These are phyloP conservation scores for Mycosarcoma mackinlayi DNA, from an alignment of 1,284 basidiomycete genomes.

Conservation along the genomic window DNA sequence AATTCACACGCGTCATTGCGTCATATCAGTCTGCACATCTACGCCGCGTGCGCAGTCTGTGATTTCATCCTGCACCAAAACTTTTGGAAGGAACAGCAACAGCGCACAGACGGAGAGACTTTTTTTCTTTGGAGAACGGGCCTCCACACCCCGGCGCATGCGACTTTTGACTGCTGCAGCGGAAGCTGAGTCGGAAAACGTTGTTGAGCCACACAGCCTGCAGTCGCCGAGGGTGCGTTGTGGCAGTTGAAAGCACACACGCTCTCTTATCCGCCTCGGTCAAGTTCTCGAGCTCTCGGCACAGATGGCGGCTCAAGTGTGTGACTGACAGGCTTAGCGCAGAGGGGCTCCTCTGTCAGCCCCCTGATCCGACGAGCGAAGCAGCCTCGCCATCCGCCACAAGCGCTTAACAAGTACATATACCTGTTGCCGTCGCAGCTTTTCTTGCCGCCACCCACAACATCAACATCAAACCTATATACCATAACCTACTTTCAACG, in stretches of 20 bases:
- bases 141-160: too few relatives aligned
- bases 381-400: slow-evolving; percentile 3
- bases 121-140: background rate
- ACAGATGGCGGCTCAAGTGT: too few relatives aligned
- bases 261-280: too few relatives aligned
- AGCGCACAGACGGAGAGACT: slow-evolving; percentile 10
- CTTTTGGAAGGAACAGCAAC: background rate
- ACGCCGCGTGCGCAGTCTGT: slow-evolving; percentile 6
- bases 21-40: slow-evolving; percentile 35
- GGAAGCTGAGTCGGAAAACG: slow-evolving; percentile 1
- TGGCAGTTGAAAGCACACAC: too few relatives aligned
- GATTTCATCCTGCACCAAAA: slow-evolving; percentile 4
- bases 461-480: background rate
- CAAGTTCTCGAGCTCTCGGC: too few relatives aligned
- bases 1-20: slow-evolving; percentile 28
- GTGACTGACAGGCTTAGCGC: too few relatives aligned
- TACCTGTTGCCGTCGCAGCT: background rate
- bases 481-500: background rate
- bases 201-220: too few relatives aligned
- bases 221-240: too few relatives aligned
- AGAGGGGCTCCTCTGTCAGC: too few relatives aligned
- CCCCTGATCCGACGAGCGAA: background rate
- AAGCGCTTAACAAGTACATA: slow-evolving; percentile 1
- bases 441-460: background rate
- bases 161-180: background rate